These are phyloP conservation scores for Rhododendron williamsianum DNA, from an alignment of 148 eudicot species.

Conservation along the genomic window DNA sequence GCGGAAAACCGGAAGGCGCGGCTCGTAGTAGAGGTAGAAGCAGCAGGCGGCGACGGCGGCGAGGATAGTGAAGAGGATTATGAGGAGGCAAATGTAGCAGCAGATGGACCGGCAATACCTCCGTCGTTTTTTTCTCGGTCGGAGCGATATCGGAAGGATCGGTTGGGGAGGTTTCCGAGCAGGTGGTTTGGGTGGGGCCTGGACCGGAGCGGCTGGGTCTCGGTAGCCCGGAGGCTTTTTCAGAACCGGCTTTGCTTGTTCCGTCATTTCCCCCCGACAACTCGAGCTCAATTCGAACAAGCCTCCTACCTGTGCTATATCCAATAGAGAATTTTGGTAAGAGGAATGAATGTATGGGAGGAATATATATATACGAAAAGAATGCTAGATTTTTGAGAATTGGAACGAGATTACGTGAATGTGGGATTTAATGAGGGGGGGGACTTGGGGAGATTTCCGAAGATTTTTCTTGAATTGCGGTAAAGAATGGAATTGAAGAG, in stretches of 20 bases:
- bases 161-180: constrained; percentile 16
- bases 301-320: too few species aligned
- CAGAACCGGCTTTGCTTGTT: constrained; percentile 14
- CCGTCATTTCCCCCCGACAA: constrained; percentile 1
- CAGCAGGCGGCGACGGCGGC: constrained; percentile 10
- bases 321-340: background rate
- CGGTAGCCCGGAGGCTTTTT: constrained; percentile 38
- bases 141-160: constrained; percentile 20
- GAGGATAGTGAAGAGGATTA: constrained; percentile 16
- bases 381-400: background rate
- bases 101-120: constrained; percentile 25
- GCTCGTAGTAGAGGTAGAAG: constrained; percentile 34
- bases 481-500: background rate
- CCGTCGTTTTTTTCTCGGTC: constrained; percentile 12
- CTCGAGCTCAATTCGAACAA: background rate
- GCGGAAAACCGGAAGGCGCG: constrained; percentile 30
- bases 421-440: background rate
- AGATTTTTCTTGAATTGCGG: background rate
- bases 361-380: background rate
- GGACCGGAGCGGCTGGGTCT: constrained; percentile 7
- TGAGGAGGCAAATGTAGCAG: constrained; percentile 11
- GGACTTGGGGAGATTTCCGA: background rate
- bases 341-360: background rate
- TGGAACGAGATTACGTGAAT: background rate
- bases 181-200: constrained; percentile 12